These are phyloP conservation scores for Platanthera guangdongensis DNA, from an alignment of 106 monocot species.

Conservation along the genomic window DNA sequence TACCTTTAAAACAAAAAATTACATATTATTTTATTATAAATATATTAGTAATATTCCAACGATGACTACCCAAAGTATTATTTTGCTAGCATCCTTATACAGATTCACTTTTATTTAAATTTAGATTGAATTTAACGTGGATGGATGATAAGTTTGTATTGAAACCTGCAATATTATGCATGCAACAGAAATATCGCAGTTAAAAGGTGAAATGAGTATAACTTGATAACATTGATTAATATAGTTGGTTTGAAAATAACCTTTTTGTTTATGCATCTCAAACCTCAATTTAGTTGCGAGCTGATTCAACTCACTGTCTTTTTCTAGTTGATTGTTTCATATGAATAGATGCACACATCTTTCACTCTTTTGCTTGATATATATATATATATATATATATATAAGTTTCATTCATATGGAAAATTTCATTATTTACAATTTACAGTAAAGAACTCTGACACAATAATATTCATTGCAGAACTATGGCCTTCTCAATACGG, in stretches of 20 bases:
- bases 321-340: background rate
- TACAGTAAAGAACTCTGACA: background rate
- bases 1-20: too few species aligned
- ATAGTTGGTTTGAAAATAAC: background rate
- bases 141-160: background rate
- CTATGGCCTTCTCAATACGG: slow-evolving; percentile 3
- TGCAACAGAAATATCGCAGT: background rate
- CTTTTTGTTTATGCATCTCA: background rate
- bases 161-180: background rate
- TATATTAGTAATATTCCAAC: too few species aligned
- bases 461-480: slow-evolving; percentile 25
- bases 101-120: too few species aligned
- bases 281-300: background rate
- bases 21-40: too few species aligned
- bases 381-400: too few species aligned
- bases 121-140: too few species aligned
- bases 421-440: background rate
- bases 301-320: background rate
- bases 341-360: background rate
- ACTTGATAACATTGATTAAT: background rate
- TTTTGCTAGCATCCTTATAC: background rate
- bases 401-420: background rate
- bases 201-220: background rate
- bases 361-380: background rate
- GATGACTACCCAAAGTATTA: background rate